phyloP scores from a whole-genome alignment of 169 alveolate genomes.

The Eimeria praecox region DNA sequence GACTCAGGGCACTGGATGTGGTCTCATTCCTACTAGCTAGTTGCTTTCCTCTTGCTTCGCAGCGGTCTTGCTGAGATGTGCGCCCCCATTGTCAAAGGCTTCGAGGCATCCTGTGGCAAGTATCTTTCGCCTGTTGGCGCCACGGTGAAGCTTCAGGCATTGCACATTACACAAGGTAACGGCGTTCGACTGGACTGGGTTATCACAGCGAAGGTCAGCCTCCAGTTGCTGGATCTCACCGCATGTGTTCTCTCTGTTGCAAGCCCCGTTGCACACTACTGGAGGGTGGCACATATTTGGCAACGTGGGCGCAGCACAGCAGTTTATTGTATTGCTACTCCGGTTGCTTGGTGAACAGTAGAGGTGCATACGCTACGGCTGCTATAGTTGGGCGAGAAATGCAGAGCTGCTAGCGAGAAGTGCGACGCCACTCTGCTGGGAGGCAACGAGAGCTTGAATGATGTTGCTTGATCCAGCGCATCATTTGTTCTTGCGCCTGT shows the following conservation, averaged over 20 bases:
- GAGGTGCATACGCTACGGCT: not conserved
- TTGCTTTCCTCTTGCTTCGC: not conserved
- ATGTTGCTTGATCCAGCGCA: too few relatives aligned
- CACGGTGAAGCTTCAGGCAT: slow-evolving; percentile 81
- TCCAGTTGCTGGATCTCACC: not conserved
- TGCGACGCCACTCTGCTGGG: too few relatives aligned
- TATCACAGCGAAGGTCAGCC: slow-evolving; percentile 80
- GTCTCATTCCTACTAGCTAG: not conserved
- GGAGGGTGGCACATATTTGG: too few relatives aligned
- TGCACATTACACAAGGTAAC: slow-evolving; percentile 61
- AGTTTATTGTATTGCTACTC: not conserved
- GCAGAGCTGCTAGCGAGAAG: too few relatives aligned
- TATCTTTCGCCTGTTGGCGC: slow-evolving; percentile 50
- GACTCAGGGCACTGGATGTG: not conserved
- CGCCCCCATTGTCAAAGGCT: slow-evolving; percentile 44
- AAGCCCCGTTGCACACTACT: too few relatives aligned
- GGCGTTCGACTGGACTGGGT: slow-evolving; percentile 81
- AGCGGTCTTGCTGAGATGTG: slow-evolving; percentile 74
- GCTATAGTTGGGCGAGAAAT: not conserved
- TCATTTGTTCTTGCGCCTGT: too few relatives aligned
- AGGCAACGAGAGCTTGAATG: too few relatives aligned
- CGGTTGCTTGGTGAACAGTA: not conserved
- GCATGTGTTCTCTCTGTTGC: not conserved
- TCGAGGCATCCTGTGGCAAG: slow-evolving; percentile 47
- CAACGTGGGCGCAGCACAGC: not conserved